These are phyloP conservation scores for Acanthamoeba comandoni DNA, from an alignment of 208 protist species.

Conservation along the genomic window DNA sequence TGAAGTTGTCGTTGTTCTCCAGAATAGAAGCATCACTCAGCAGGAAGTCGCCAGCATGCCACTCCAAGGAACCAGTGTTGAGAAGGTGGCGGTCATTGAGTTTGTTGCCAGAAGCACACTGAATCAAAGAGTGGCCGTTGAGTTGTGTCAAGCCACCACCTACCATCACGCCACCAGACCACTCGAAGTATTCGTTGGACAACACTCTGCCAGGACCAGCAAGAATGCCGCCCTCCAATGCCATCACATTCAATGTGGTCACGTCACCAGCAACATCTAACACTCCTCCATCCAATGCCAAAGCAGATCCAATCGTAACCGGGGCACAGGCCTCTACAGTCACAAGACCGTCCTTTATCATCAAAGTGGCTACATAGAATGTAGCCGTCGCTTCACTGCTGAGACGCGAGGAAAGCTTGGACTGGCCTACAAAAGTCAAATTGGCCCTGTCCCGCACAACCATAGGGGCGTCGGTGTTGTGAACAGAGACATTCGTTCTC, in stretches of 20 bases:
- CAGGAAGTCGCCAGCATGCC: slow-evolving; percentile 1
- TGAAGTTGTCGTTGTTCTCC: slow-evolving; percentile 30
- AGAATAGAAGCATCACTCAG: slow-evolving; percentile 13
- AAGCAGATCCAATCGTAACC: not conserved
- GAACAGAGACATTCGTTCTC: no score
- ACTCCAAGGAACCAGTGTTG: slow-evolving; percentile 55
- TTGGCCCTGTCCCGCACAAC: no score
- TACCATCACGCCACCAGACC: slow-evolving; percentile 52
- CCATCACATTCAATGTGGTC: no score
- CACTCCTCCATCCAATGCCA: not conserved
- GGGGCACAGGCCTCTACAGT: slow-evolving; percentile 8
- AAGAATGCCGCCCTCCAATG: no score
- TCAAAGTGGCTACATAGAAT: not conserved
- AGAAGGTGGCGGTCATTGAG: slow-evolving; percentile 36
- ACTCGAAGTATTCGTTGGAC: slow-evolving; percentile 30
- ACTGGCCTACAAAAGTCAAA: not conserved
- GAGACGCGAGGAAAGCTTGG: slow-evolving; percentile 1
- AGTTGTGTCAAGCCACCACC: slow-evolving; percentile 23
- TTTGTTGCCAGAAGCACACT: slow-evolving; percentile 1
- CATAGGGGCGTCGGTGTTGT: no score
- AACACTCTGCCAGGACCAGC: no score
- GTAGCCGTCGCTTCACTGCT: not conserved
- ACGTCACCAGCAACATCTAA: not conserved
- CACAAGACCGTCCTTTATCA: slow-evolving; percentile 4
- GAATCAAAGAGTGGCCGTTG: not conserved